Base-by-base conservation (phyloP, 305 asterid species). In the Solanum hybrid region DNA sequence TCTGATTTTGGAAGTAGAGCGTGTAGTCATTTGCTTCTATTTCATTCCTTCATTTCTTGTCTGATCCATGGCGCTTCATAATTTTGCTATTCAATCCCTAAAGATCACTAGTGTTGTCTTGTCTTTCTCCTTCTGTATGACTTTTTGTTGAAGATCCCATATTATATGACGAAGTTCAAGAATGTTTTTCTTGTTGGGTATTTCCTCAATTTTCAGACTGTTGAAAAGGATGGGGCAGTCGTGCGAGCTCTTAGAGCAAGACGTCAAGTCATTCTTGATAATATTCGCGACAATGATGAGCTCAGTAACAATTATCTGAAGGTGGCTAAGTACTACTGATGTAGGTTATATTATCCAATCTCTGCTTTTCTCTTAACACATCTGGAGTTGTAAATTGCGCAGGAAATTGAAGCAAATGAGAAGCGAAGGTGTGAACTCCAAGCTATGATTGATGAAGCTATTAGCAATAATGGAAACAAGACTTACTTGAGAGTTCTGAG, bases 261-360 rank as follows among this genome's bases (percentile, higher is more conserved):
- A 90, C 97, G 99, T 86, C 99, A 95, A 93, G 95, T 95, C 92
- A 90, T 96, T 91, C 99, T 97, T 78, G 99, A 97, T 91, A 97
- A 97, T 89, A 95, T 97, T 87, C 99, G 99, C 69, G 99, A 97
- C 93, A 97, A 97, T 89, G 99, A 97, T 91, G 99, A 97, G 93
- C 96, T 94, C 89, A 98, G 98, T 90, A 94, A 94, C 90, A 92
- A 92, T 89, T 96, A 96, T 91, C 96, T 94, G 94, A 95, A 91
- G 99, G 99, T 95, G 90, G 92, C 90, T n/a, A 32, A 60, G 51
- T 85, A 85, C 51, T 32, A 34, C 77, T 12, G 88, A 34, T 60
- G 75, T 12, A 22, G 51, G 88, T 22, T 85, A 81, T 42, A 26
- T 85, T 34, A 31, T 75, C 89, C 82, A 56, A 24, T 86, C 86